Conservation (phyloP, 352 stramenopile genomes). For the Aphanomyces stellatus region DNA sequence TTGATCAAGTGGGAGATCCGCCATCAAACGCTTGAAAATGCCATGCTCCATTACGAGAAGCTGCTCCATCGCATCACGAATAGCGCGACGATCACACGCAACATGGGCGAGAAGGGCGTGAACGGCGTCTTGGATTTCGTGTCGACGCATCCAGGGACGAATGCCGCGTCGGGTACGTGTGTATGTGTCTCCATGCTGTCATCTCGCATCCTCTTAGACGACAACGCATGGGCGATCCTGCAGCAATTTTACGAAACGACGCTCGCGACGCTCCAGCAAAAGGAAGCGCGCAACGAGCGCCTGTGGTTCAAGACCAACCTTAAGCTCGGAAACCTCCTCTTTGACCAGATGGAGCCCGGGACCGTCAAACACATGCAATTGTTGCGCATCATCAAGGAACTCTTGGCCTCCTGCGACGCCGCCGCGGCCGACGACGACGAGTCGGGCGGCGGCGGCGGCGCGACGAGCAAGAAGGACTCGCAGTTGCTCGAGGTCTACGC, state of each 20-base stretch:
- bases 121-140: slow-evolving; percentile 94
- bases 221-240: slow-evolving; percentile 59
- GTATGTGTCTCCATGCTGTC: not conserved
- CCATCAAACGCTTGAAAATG: slow-evolving; percentile 49
- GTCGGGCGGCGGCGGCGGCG: not conserved
- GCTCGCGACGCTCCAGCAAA: slow-evolving; percentile 57
- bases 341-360: slow-evolving; percentile 33
- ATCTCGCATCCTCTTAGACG: slow-evolving; percentile 2
- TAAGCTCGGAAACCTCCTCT: slow-evolving; percentile 91
- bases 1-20: slow-evolving; percentile 90
- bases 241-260: slow-evolving; percentile 83
- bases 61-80: slow-evolving; percentile 82
- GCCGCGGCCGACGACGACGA: slow-evolving; percentile 62
- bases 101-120: slow-evolving; percentile 93
- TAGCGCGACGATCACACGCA: slow-evolving; percentile 84
- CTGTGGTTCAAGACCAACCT: slow-evolving; percentile 96
- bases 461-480: slow-evolving; percentile 23
- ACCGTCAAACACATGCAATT: not conserved
- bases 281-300: slow-evolving; percentile 76
- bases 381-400: slow-evolving; percentile 65
- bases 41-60: slow-evolving; percentile 81
- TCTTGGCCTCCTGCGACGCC: slow-evolving; percentile 75
- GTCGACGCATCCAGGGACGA: slow-evolving; percentile 32
- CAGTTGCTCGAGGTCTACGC: slow-evolving; percentile 90
- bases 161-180: not conserved